phyloP scores from a whole-genome alignment of 257 asterid species.

The Solanum clarkiae region DNA sequence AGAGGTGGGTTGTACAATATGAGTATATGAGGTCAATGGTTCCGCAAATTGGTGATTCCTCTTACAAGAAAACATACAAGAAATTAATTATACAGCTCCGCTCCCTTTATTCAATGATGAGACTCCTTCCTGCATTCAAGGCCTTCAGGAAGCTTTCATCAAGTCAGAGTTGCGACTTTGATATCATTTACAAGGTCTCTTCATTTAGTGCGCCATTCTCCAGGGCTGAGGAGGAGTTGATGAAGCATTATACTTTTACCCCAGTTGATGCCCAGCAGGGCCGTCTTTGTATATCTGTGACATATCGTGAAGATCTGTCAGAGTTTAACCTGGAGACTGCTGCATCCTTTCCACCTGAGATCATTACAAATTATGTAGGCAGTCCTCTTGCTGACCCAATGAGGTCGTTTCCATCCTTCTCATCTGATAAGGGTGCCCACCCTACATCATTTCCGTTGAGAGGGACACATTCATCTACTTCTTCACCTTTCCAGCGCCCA shows the following conservation, averaged over 20 bases:
- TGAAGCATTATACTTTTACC: constrained; percentile 58
- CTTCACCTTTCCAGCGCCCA: constrained; percentile 64
- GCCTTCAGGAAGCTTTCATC: constrained; percentile 69
- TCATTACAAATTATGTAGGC: constrained; percentile 85
- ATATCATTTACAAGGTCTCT: constrained; percentile 72
- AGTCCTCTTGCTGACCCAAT: constrained; percentile 83
- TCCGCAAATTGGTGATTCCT: constrained; percentile 55
- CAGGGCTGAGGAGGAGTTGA: constrained; percentile 55
- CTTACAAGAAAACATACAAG: constrained; percentile 74
- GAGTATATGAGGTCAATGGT: constrained; percentile 41
- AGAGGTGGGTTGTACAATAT: constrained; percentile 88
- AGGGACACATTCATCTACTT: constrained; percentile 34
- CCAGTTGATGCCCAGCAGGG: constrained; percentile 89
- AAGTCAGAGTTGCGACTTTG: constrained; percentile 59
- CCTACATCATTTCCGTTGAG: constrained; percentile 38
- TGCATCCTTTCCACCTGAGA: constrained; percentile 68
- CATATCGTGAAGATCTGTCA: constrained; percentile 66
- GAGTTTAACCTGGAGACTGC: constrained; percentile 58
- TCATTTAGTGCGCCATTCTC: constrained; percentile 69
- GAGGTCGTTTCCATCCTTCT: constrained; percentile 53
- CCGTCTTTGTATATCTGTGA: constrained; percentile 61
- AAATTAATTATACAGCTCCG: constrained; percentile 69
- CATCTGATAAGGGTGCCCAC: constrained; percentile 30
- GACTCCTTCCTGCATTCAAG: constrained; percentile 88
- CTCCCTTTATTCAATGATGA: constrained; percentile 62